These are phyloP conservation scores for Skeletonema marinoi DNA, from an alignment of 108 stramenopile species.

Conservation along the genomic window DNA sequence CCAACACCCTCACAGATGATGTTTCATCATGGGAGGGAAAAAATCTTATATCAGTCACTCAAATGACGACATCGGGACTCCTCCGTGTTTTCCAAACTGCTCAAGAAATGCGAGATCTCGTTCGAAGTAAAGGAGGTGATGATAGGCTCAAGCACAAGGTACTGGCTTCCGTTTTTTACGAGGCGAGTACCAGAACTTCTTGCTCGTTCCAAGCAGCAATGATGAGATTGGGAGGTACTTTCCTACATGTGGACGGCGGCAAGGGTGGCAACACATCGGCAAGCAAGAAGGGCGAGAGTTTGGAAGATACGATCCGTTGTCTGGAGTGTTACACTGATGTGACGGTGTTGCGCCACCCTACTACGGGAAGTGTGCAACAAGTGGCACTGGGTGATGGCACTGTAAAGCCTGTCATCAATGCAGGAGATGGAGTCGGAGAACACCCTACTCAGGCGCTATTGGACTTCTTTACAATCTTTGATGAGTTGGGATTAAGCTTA, in stretches of 20 bases:
- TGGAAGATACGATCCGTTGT: slow-evolving; percentile 91
- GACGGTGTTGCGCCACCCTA: slow-evolving; percentile 91
- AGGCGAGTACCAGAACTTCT: slow-evolving; percentile 94
- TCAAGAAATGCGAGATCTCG: slow-evolving; percentile 54
- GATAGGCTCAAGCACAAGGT: slow-evolving; percentile 49
- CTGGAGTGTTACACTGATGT: slow-evolving; percentile 92
- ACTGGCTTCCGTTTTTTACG: slow-evolving; percentile 92
- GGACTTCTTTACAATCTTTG: slow-evolving; percentile 92
- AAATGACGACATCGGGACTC: slow-evolving; percentile 63
- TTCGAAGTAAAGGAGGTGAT: slow-evolving; percentile 58
- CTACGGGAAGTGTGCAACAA: slow-evolving; percentile 67
- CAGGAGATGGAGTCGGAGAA: slow-evolving; percentile 96
- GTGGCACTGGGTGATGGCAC: slow-evolving; percentile 46
- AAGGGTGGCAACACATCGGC: slow-evolving; percentile 72
- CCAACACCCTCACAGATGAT: slow-evolving; percentile 49
- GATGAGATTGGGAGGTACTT: slow-evolving; percentile 89
- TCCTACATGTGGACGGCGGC: slow-evolving; percentile 79
- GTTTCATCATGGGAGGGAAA: slow-evolving; percentile 56
- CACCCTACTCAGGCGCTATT: slow-evolving; percentile 99
- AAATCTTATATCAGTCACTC: slow-evolving; percentile 61
- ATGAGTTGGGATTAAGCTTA: slow-evolving; percentile 67
- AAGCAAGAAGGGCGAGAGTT: slow-evolving; percentile 93
- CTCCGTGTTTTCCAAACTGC: slow-evolving; percentile 50
- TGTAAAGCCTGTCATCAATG: slow-evolving; percentile 90
- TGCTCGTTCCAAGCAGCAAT: slow-evolving; percentile 97